Base-by-base conservation (phyloP, 805 yeast genomes). In the Spathaspora hagerdaliae region DNA sequence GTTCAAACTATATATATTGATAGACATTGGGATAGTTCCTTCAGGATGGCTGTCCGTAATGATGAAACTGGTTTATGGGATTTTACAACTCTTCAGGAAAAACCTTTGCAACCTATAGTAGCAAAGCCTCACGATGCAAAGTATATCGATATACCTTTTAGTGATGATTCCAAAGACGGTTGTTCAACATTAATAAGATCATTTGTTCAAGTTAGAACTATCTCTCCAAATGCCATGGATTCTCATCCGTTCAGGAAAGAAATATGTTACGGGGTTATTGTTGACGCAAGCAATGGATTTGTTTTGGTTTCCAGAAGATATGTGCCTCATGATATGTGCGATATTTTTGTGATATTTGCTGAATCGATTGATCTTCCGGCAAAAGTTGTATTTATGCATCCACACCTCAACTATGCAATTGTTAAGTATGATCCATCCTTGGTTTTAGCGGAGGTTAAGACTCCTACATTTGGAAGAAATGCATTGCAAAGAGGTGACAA, bases 291-390 rank as follows among this genome's bases (percentile, higher is more conserved):
- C 42, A 78, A 78, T 48, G 97, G 97, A 2, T 83, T 81, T 50
- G 88, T 87, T 5, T 66, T 91, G 42, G 88, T 85, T 1, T 85
- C 96, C 2, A 75, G 97, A 49, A 74, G 82, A 47, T 73, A 78
- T 44, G 87, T 90, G 26, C 96, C 96, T 7, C 96, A 89, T 65
- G 96, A 87, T 54, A 63, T 84, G 53, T 74, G 83, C 53, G 96
- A 91, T 61, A 74, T 90, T 24, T 73, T 79, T 40, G 75, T 91
- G 15, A 82, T 91, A 2, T 79, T 91, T 58, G 96, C 97, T 4
- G 96, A 91, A 51, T 85, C 96, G 1, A 79, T 87, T 19, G 80
- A 83, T 51, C 76, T 90, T 11, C 88, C 95, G 0, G 97, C 85
- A 1, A 74, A 81, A 51, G 94, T 90, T 26, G 82, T 82, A 19